Evolutionary conservation across 257 asterid species (phyloP), one percentile per base, ranked within the genome.

Genomic region (Gynochthodes officinalis): DNA sequence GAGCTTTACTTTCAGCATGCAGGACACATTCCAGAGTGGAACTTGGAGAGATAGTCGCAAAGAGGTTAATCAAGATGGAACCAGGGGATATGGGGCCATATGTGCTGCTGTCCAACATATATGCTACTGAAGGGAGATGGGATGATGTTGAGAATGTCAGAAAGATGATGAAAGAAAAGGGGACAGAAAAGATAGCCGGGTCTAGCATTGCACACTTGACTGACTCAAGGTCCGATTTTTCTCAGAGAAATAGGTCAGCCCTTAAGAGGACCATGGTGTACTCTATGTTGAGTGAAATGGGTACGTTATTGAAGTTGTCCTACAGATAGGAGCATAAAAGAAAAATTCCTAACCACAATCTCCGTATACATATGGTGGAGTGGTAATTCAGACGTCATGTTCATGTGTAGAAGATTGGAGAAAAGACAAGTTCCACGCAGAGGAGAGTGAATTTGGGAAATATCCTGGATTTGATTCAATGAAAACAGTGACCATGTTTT

Each of bases 71-170:
- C 35, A 76, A 67, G 65, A 67, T 54, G 67, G 77, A 77, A 73
- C 85, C 81, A 30, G 74, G 43, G 39, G 81, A 83, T 72, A 57
- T 77, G 11, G 85, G 85, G 62, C 74, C 83, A 14, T 80, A 83
- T 75, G 74, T 77, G 50, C 64, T 83, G 69, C 48, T 83, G 50
- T 72, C 83, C 12, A 52, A 80, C 77, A 80, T 80, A 75, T 83
- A 83, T 69, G 79, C 85, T 46, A 61, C 77, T 43, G 77, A 75
- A 44, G 77, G 76, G 66, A 78, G 77, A 55, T 83, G 83, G 85
- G 78, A 64, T 28, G 80, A 75, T 44, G 77, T 78, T 53, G 81
- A 78, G 77, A 63, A 72, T 64, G 79, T 83, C 28, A 75, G 87
- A 44, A 64, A 67, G 69, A 53, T 78, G 76, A 80, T 80, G 77